phyloP scores from a whole-genome alignment of 2,329 filamentous ascomycete species.

The Coniochaeta sp. region DNA sequence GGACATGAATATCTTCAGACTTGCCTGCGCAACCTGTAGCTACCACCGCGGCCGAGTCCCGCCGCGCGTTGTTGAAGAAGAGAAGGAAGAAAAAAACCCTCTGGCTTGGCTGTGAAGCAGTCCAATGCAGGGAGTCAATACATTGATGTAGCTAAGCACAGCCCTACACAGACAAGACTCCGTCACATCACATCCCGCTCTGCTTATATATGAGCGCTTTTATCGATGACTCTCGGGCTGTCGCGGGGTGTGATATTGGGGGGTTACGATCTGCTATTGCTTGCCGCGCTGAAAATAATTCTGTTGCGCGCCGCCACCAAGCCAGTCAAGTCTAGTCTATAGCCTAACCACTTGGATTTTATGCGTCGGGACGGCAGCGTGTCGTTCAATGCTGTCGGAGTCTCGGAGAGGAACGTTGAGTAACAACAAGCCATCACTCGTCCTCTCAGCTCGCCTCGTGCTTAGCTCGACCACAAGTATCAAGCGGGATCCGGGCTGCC shows the following conservation, averaged over 20 bases:
- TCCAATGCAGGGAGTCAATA: neutral
- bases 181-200: slow-evolving; percentile 1
- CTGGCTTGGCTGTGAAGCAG: neutral
- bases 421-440: neutral
- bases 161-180: neutral
- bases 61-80: neutral
- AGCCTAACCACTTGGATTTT: neutral
- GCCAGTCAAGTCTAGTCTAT: too few relatives aligned
- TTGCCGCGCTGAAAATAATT: neutral
- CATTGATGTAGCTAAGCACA: neutral
- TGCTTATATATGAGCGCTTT: neutral
- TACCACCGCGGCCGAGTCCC: neutral
- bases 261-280: neutral
- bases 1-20: neutral
- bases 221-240: neutral
- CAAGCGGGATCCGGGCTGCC: neutral
- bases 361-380: neutral
- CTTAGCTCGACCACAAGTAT: too few relatives aligned
- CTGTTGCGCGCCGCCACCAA: neutral
- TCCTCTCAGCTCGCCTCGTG: neutral
- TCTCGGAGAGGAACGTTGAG: neutral
- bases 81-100: neutral
- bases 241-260: neutral
- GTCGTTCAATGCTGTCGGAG: neutral
- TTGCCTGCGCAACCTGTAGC: neutral